Base-by-base conservation (phyloP, 352 stramenopile species). In the Albugo laibachii region DNA sequence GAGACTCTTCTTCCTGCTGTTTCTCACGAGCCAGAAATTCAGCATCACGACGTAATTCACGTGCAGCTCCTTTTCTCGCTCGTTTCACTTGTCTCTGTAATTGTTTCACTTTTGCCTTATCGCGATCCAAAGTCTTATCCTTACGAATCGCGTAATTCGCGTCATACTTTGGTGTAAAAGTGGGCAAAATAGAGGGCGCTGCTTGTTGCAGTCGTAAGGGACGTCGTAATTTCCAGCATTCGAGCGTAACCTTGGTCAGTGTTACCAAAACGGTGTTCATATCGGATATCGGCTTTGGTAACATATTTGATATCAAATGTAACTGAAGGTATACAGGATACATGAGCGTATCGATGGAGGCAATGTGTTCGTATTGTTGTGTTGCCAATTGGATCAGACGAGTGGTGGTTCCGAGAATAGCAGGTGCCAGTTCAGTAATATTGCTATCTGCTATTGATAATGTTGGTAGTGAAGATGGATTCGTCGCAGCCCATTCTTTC, bases 81-180 rank as follows among this genome's bases (percentile, higher is more conserved):
- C 93, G 83, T 59, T 98, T 98, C 52, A 97, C 92, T 58, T 98
- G 92, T 34, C 92, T 81, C 44, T 94, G 67, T 34, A 97, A 67
- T 49, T 96, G 70, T 63, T 96, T 93, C 49, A 75, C 71, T 61
- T 82, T 66, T n/a, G 75, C 80, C 35, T 72, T 73, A 45, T 91
- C 80, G 27, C 72, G 64, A 49, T 92, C 73, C 21, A 69, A 57
- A 18, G 71, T 82, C 52, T 89, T 88, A 64, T 95, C 83, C 63
- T 95, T 95, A 34, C 80, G 78, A 24, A 94, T 63, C 52, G 80
- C 87, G 63, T 95, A 95, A 55, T 86, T 88, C 53, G 86, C 78
- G 56, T 94, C 72, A 54, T 92, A 95, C 45, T 85, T 83, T n/a
- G 84, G 84, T 34, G 68, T 76, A 46, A 94, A 88, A 35, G 79